Conservation (phyloP, 2,329 filamentous ascomycete species). For the Bipolaris oryzae region DNA sequence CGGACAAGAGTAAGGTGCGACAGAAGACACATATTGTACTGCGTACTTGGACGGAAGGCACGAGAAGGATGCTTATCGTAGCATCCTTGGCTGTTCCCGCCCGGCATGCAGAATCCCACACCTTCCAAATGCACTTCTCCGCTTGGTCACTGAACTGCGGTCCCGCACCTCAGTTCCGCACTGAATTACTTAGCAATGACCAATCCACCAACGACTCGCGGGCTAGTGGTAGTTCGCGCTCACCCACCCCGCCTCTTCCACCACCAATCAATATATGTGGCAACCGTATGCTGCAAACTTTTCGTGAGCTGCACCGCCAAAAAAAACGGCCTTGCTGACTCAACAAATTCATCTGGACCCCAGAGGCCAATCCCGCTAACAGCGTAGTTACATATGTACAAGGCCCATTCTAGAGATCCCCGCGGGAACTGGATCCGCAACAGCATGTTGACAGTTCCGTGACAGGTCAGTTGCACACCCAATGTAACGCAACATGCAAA, state of each 20-base stretch:
- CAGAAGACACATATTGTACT: conserved; percentile 9
- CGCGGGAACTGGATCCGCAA: not conserved
- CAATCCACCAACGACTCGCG: conserved; percentile 1
- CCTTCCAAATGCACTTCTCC: conserved; percentile 12
- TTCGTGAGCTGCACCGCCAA: not conserved
- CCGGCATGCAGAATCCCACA: conserved; percentile 16
- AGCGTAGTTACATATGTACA: no score
- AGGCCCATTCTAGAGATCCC: not conserved
- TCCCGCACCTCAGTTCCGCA: conserved; percentile 12
- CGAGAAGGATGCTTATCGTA: conserved; percentile 22
- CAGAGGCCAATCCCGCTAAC: not conserved
- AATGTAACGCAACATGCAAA: conserved; percentile 1
- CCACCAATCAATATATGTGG: not conserved
- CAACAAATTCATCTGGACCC: not conserved
- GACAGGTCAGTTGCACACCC: conserved; percentile 12
- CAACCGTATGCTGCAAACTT: not conserved
- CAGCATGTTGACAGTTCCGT: conserved; percentile 12
- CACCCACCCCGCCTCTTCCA: no score
- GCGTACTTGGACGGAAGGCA: conserved; percentile 8
- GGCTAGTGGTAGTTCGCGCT: not conserved
- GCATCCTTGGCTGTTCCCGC: conserved; percentile 9
- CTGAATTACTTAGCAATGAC: conserved; percentile 17
- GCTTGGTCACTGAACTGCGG: conserved; percentile 10
- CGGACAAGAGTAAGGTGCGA: conserved; percentile 1
- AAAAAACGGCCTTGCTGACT: not conserved